Percentiles rank a stretch among this genome's conserved stretches.
These are phyloP conservation scores for Penicillium brevicompactum DNA, from an alignment of 2,329 filamentous ascomycete genomes.

Conservation along the genomic window DNA sequence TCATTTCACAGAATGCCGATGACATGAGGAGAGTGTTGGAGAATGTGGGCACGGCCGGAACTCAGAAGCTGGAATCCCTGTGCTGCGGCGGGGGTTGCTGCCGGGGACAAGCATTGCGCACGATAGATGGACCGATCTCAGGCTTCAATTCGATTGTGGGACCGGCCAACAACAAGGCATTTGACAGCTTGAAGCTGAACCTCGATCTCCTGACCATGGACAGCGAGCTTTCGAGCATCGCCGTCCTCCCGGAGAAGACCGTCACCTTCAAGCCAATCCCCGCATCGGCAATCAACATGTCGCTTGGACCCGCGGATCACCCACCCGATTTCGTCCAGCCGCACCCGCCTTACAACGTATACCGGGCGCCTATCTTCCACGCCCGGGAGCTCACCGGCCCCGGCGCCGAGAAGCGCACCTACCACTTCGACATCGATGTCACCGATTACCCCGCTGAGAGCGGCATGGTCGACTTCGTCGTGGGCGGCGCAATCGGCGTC, in stretches of 20 bases:
- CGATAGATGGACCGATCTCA: conserved; percentile 43
- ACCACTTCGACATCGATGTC: conserved; percentile 95
- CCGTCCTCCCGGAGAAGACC: conserved; percentile 73
- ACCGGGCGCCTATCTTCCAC: conserved; percentile 81
- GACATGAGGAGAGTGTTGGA: conserved; percentile 62
- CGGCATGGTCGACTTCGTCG: conserved; percentile 85
- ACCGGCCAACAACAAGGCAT: conserved; percentile 80
- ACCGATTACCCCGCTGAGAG: conserved; percentile 87
- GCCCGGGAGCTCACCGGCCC: conserved; percentile 82
- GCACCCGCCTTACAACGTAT: conserved; percentile 90
- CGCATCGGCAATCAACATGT: conserved; percentile 35
- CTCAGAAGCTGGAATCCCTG: conserved; percentile 62
- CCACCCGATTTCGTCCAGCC: conserved; percentile 91
- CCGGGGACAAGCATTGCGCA: conserved; percentile 57
- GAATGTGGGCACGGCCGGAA: conserved; percentile 54
- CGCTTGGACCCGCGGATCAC: conserved; percentile 53
- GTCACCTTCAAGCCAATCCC: conserved; percentile 61
- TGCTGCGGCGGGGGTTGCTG: conserved; percentile 69
- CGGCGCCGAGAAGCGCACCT: conserved; percentile 94
- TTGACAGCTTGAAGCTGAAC: conserved; percentile 74
- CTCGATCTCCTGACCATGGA: conserved; percentile 72
- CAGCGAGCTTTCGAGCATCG: conserved; percentile 69
- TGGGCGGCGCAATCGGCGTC: conserved; percentile 92
- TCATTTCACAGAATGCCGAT: conserved; percentile 60
- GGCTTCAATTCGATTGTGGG: conserved; percentile 51